Evolutionary conservation across 345 rosid genomes (phyloP), one percentile per base, ranked within the genome.

Genomic region (Abelmoschus esculentus): DNA sequence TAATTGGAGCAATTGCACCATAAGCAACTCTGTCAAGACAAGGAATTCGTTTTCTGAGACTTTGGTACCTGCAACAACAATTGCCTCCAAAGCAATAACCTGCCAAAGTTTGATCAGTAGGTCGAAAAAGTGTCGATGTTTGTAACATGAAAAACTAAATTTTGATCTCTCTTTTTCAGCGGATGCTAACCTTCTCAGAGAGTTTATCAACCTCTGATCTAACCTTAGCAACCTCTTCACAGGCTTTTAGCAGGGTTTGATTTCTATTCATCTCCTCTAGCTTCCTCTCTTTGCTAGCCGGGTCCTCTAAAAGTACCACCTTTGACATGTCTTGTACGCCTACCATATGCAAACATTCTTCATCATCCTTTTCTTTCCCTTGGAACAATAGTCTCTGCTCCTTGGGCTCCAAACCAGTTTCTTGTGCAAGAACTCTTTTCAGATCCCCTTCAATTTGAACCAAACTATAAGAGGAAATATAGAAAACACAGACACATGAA

Each of bases 201-300:
- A 84, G 81, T 73, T 75, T 79, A 74, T 80, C 77, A 63, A 85
- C 84, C 69, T 83, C 86, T 32, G 78, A 70, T 59, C 82, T 81
- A 74, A 80, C 84, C 70, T 58, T 64, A 73, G 70, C 82, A 11
- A 84, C 74, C 11, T 79, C 76, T 74, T 79, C 83, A 31, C 64
- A 73, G 49, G 82, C 81, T 73, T 72, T 72, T 58, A 70, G 44
- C 28, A 74, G 50, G n/a, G 66, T 69, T 49, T 68, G 76, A 56
- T 84, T 78, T 63, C 70, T 74, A 55, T 70, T 74, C 79, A 82
- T 77, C 74, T 79, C 83, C 75, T 74, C 74, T 7, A 81, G 75
- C 72, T 84, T 84, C 77, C 78, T 77, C 81, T 82, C 87, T 73
- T 78, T 84, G 78, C 80, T 76, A n/a, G 85, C 87, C 15, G 87